Evolutionary conservation across 805 yeast genomes (phyloP).

Genomic region (Starmerella powellii): DNA sequence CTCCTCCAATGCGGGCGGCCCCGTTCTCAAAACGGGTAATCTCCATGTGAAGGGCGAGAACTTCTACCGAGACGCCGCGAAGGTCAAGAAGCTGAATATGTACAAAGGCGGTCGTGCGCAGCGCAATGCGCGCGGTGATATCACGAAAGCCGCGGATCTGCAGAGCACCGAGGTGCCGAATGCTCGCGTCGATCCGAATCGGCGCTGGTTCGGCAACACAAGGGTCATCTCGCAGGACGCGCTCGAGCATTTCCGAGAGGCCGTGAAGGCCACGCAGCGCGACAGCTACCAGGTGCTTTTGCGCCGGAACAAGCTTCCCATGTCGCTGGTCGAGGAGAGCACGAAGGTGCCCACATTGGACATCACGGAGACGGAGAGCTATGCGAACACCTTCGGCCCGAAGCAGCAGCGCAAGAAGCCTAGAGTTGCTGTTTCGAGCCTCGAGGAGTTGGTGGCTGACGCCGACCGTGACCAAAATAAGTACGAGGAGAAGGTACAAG

Average conservation of each 20-base stretch:
- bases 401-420: constrained; percentile 90
- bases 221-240: constrained; percentile 97
- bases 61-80: constrained; percentile 83
- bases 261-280: constrained; percentile 71
- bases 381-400: constrained; percentile 77
- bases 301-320: constrained; percentile 83
- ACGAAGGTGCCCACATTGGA: constrained; percentile 61
- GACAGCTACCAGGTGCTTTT: constrained; percentile 78
- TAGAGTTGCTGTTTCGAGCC: constrained; percentile 58
- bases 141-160: constrained; percentile 72
- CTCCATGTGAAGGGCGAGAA: constrained; percentile 93
- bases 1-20: constrained; percentile 11
- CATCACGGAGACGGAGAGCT: constrained; percentile 82
- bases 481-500: constrained; percentile 59
- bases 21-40: constrained; percentile 61
- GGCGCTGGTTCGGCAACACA: constrained; percentile 96
- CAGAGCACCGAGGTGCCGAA: constrained; percentile 79
- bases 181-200: constrained; percentile 90
- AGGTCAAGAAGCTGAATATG: constrained; percentile 82
- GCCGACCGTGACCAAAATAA: constrained; percentile 48
- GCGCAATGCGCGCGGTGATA: constrained; percentile 77
- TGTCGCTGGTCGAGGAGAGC: constrained; percentile 85
- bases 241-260: constrained; percentile 82
- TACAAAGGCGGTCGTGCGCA: constrained; percentile 83
- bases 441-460: constrained; percentile 60